These are phyloP conservation scores for Calonectria hongkongensis DNA, from an alignment of 2,329 filamentous ascomycete genomes.

Conservation along the genomic window DNA sequence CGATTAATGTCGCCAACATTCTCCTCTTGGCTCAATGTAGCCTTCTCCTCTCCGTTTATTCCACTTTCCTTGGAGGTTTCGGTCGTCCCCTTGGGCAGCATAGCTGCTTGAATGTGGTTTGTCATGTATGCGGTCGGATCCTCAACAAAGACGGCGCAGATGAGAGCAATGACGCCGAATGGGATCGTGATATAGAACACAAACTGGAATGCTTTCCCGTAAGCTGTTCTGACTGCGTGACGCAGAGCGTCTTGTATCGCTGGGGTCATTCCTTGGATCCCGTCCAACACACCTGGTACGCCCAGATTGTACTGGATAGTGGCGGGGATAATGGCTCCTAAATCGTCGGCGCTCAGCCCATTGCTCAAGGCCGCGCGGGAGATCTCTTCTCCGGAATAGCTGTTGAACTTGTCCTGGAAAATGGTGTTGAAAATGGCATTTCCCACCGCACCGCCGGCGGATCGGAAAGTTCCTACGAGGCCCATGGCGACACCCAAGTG, in stretches of 20 bases:
- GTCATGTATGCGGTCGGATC: conserved; percentile 14
- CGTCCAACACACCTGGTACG: not conserved
- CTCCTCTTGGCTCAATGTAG: not conserved
- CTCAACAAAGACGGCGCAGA: conserved; percentile 9
- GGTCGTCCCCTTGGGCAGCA: not conserved
- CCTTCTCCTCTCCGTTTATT: not conserved
- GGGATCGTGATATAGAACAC: conserved; percentile 14
- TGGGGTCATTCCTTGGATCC: conserved; percentile 17
- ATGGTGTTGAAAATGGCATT: conserved; percentile 23
- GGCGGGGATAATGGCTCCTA: not conserved
- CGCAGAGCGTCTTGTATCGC: not conserved
- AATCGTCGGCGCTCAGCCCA: conserved; percentile 2
- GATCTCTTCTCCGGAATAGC: conserved; percentile 3
- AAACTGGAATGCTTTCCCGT: conserved; percentile 1
- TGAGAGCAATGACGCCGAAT: conserved; percentile 7
- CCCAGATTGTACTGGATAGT: conserved; percentile 13
- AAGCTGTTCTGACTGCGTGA: not conserved
- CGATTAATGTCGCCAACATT: not conserved
- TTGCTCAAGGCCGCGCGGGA: not conserved
- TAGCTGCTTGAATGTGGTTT: conserved; percentile 4
- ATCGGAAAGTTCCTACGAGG: conserved; percentile 37
- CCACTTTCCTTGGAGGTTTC: no score
- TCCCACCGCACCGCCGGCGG: not conserved
- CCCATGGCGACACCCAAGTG: conserved; percentile 42
- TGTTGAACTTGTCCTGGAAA: conserved; percentile 13